Base-by-base conservation (phyloP, 768 basidiomycete species). In the Suillus subluteus region DNA sequence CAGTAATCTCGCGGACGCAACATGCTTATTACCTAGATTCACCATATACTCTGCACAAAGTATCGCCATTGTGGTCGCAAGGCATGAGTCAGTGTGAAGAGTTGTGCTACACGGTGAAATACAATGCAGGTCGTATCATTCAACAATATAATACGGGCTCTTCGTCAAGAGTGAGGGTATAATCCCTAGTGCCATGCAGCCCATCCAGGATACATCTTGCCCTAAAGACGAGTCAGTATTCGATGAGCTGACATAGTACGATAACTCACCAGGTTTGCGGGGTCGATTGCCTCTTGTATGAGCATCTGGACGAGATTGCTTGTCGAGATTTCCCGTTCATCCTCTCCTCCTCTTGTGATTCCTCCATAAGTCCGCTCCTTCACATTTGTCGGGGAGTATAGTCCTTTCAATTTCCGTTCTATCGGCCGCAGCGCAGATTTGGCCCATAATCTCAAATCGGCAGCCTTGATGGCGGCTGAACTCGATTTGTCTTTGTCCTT, bases 141-240 rank as follows among this genome's bases (percentile, higher is more conserved):
- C 58, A 43, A 61, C 18, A 43, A 12, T 21, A 41, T 21, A 11
- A 8, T 61, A 13, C 11, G 32, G 12, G 40, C 6, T 40, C 41
- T 30, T 2, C 18, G 46, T 7, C 21, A 37, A 35, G 21, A n/a
- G 15, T 40, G 13, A 62, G n/a, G 54, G 8, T 26, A 55, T 12
- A 35, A 9, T 23, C 7, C 23, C 30, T 75, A 95, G 75, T 91
- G 84, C 89, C 91, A 93, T n/a, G 91, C 80, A 35, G 89, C 90
- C 93, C 95, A 97, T 15, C 91, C 96, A 50, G 88, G 86, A 79
- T 97, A 98, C 96, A 98, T 98, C 74, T 86, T 89, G 15, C 85
- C 85, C 95, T 96, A 44, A 55, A n/a, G 37, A 38, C 48, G 30
- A 70, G 67, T 75, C 37, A 71, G 58, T 32, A 32, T 40, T 50